Percentiles rank a stretch among this genome's conserved stretches.
These are phyloP conservation scores for Gaeumannomyces sp. DNA, from an alignment of 2,329 filamentous ascomycete species.

Conservation along the genomic window DNA sequence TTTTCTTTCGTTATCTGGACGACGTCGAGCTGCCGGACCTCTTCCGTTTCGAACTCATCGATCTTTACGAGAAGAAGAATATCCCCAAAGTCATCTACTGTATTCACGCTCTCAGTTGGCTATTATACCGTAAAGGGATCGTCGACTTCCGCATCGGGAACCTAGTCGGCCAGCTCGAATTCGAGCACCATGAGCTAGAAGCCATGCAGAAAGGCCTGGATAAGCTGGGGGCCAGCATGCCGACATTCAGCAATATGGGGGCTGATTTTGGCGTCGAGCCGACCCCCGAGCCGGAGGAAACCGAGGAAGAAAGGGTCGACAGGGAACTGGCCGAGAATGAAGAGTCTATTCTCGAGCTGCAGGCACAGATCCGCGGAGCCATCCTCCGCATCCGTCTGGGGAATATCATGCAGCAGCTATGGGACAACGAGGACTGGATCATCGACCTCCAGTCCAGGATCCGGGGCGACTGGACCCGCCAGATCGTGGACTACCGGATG, in stretches of 20 bases:
- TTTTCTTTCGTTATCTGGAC: constrained; percentile 90
- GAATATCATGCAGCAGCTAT: constrained; percentile 78
- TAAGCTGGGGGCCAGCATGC: constrained; percentile 91
- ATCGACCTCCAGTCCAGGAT: constrained; percentile 81
- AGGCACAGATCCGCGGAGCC: constrained; percentile 80
- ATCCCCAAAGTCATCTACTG: constrained; percentile 99
- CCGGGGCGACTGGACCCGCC: constrained; percentile 79
- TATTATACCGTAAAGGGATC: constrained; percentile 92
- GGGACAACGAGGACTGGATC: constrained; percentile 75
- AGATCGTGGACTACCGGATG: constrained; percentile 74
- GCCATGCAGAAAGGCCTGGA: constrained; percentile 96
- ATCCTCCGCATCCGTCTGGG: constrained; percentile 71
- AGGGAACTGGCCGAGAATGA: constrained; percentile 77
- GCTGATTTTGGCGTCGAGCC: constrained; percentile 86
- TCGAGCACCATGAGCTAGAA: constrained; percentile 95
- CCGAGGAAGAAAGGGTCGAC: constrained; percentile 82
- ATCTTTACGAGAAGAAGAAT: constrained; percentile 99
- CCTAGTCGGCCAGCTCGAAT: constrained; percentile 90
- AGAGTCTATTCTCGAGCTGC: constrained; percentile 66
- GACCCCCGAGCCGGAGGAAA: constrained; percentile 68
- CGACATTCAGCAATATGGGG: constrained; percentile 95
- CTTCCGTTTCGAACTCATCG: constrained; percentile 94
- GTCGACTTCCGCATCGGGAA: constrained; percentile 96
- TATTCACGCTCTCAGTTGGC: constrained; percentile 93
- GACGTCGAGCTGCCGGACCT: constrained; percentile 90